A percentile compares a stretch with the other conserved stretches of the same genome.
These are phyloP conservation scores for Carex myosuroides DNA, from an alignment of 176 grass and related monocot genomes.

Conservation along the genomic window DNA sequence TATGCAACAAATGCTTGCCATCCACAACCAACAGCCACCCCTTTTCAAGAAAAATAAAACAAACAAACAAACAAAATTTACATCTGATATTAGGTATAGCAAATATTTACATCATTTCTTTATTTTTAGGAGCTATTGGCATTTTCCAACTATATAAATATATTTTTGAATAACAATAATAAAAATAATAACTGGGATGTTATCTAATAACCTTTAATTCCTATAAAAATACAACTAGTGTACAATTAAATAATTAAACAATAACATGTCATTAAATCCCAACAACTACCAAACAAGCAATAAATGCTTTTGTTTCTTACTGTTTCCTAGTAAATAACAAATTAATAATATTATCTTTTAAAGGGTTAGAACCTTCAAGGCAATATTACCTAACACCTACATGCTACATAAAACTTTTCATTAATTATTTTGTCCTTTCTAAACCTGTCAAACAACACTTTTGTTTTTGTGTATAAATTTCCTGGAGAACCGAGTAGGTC, in stretches of 20 bases:
- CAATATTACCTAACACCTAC: not conserved
- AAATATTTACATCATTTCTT: not conserved
- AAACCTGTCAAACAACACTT: not conserved
- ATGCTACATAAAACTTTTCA: not conserved
- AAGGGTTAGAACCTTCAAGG: not conserved
- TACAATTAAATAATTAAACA: not conserved
- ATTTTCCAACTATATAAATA: not conserved
- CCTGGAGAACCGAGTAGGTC: no score
- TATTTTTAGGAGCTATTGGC: no score
- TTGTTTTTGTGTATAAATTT: not conserved
- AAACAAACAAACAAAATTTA: not conserved
- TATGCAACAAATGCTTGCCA: constrained; percentile 94
- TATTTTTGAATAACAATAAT: no score
- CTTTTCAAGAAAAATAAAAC: constrained; percentile 14
- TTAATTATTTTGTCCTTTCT: not conserved
- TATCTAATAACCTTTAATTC: no score
- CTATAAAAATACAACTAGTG: not conserved
- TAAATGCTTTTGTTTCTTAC: not conserved
- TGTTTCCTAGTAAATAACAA: not conserved
- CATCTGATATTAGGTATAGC: not conserved
- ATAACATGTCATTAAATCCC: not conserved
- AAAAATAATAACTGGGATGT: not conserved
- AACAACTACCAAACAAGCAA: not conserved
- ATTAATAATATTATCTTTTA: not conserved
- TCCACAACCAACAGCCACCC: constrained; percentile 91